Percentiles rank a stretch among this genome's conserved stretches.
Conservation (phyloP, 1,284 basidiomycete genomes). For the Apiotrichum brassicae region DNA sequence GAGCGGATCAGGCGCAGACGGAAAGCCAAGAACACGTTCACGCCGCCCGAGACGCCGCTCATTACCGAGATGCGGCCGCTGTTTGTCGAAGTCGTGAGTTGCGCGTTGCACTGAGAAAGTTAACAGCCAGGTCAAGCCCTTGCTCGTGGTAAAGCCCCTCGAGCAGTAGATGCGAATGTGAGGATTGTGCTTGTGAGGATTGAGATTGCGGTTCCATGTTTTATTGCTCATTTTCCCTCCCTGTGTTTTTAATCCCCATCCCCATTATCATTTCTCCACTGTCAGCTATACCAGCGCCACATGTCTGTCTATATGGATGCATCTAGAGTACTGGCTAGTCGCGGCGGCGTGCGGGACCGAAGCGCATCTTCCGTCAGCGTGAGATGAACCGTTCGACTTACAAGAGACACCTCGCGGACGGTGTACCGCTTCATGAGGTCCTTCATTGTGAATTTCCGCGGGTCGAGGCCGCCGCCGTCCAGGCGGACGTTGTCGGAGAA, state of each 20-base stretch:
- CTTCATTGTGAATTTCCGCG: conserved; percentile 53
- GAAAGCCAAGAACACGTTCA: conserved; percentile 48
- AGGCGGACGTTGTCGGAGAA: conserved; percentile 48
- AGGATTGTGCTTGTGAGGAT: too few species aligned
- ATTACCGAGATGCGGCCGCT: conserved; percentile 73
- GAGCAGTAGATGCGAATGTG: not conserved
- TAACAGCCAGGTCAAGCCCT: conserved; percentile 11
- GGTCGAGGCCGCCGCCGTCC: conserved; percentile 50
- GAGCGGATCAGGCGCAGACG: conserved; percentile 1
- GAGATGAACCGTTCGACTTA: conserved; percentile 18
- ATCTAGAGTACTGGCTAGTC: conserved; percentile 20
- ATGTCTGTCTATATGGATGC: too few species aligned
- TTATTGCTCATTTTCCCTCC: too few species aligned
- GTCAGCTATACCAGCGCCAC: too few species aligned
- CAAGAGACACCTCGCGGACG: conserved; percentile 74
- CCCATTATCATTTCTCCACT: too few species aligned
- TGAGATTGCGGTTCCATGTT: too few species aligned
- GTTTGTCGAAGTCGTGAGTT: conserved; percentile 74
- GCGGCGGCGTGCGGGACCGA: conserved; percentile 37
- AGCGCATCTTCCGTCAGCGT: conserved; percentile 26
- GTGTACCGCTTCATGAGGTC: conserved; percentile 62
- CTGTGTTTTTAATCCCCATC: too few species aligned
- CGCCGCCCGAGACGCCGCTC: conserved; percentile 68
- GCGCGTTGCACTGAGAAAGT: conserved; percentile 37
- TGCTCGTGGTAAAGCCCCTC: conserved; percentile 22